Evolutionary conservation across 371 early-diverging fungal genomes (phyloP).

Genomic region (Coemansia sp.): DNA sequence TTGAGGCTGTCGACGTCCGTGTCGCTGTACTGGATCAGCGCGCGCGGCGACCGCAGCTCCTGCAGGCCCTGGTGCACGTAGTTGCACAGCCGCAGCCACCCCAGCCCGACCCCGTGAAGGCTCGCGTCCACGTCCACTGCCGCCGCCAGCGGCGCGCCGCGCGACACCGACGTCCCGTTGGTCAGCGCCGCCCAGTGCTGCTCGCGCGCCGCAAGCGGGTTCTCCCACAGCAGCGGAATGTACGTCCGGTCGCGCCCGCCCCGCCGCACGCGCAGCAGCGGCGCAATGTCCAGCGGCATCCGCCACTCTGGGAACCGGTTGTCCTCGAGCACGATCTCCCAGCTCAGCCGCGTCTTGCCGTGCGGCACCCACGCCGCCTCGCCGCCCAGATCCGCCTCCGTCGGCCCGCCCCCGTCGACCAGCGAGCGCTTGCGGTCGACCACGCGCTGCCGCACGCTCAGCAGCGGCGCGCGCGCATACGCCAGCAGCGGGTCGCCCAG

Average conservation of each 20-base stretch:
- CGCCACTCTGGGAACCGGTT: slow-evolving; percentile 43
- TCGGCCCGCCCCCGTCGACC: slow-evolving; percentile 6
- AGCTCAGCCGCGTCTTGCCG: slow-evolving; percentile 36
- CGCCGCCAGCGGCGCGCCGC: slow-evolving; percentile 25
- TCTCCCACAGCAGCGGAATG: slow-evolving; percentile 53
- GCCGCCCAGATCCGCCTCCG: background rate
- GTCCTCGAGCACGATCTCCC: slow-evolving; percentile 52
- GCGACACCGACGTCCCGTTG: slow-evolving; percentile 13
- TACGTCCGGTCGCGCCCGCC: slow-evolving; percentile 20
- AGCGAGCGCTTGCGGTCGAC: slow-evolving; percentile 32
- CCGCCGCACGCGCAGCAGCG: slow-evolving; percentile 20
- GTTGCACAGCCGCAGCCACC: slow-evolving; percentile 54
- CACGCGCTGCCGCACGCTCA: slow-evolving; percentile 21
- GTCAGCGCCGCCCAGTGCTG: slow-evolving; percentile 48
- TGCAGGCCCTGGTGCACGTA: slow-evolving; percentile 27
- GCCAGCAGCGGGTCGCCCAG: slow-evolving; percentile 21
- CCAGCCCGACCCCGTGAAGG: slow-evolving; percentile 42
- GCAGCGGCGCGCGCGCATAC: slow-evolving; percentile 33
- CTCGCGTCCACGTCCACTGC: slow-evolving; percentile 21
- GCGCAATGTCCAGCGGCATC: slow-evolving; percentile 44
- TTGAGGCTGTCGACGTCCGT: slow-evolving; percentile 54
- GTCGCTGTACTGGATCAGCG: slow-evolving; percentile 40
- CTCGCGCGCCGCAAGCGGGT: slow-evolving; percentile 44
- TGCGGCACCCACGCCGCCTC: slow-evolving; percentile 42
- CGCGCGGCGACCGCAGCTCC: slow-evolving; percentile 28